phyloP scores from a whole-genome alignment of 495 filamentous ascomycete genomes.

The Daldinia grandis region DNA sequence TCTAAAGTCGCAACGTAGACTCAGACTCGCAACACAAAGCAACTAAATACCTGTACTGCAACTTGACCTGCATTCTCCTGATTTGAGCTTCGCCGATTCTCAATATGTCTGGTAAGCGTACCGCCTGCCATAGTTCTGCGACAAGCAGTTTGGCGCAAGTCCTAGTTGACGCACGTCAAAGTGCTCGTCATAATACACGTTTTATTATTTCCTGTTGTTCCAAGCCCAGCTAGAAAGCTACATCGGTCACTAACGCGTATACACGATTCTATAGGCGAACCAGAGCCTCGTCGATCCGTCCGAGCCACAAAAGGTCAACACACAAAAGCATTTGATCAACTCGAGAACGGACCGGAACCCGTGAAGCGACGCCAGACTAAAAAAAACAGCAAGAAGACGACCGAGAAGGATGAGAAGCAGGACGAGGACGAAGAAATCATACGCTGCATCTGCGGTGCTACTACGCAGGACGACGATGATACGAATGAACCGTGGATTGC shows the following conservation, averaged over 20 bases:
- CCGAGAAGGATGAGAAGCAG: conserved; percentile 68
- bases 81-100: conserved; percentile 11
- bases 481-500: conserved; percentile 86
- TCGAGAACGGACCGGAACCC: conserved; percentile 69
- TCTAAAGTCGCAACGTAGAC: conserved; percentile 32
- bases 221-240: not conserved
- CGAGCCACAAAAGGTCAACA: conserved; percentile 96
- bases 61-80: conserved; percentile 3
- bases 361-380: conserved; percentile 67
- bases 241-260: conserved; percentile 8
- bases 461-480: conserved; percentile 81
- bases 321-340: conserved; percentile 78
- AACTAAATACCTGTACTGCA: conserved; percentile 13
- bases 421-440: conserved; percentile 72
- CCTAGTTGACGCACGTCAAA: not conserved
- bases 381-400: conserved; percentile 62
- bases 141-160: not conserved
- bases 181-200: not conserved
- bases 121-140: conserved; percentile 16
- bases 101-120: conserved; percentile 49
- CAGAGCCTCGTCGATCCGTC: conserved; percentile 91
- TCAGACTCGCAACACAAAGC: conserved; percentile 17
- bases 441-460: conserved; percentile 91
- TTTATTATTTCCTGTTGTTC: not conserved
- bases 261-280: conserved; percentile 48